Conservation (phyloP, 352 stramenopile species). For the Phytophthora ramorum region DNA sequence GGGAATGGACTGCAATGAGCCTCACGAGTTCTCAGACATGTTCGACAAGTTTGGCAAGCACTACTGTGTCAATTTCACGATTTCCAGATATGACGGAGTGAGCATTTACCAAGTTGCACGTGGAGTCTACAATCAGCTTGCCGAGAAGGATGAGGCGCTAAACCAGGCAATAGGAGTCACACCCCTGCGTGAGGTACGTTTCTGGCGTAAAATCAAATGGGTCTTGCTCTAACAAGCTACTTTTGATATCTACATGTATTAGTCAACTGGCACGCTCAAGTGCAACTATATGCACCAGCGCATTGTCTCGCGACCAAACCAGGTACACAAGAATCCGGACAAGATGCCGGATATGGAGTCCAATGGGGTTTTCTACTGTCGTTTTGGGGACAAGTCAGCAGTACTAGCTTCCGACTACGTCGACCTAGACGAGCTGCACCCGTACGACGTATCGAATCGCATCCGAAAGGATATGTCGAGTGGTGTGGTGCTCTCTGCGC, state of each 20-base stretch:
- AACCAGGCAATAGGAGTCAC: constrained; percentile 58
- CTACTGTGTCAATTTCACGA: constrained; percentile 74
- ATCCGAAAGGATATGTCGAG: constrained; percentile 76
- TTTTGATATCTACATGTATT: neutral
- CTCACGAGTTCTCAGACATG: constrained; percentile 72
- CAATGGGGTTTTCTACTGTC: constrained; percentile 68
- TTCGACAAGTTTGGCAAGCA: constrained; percentile 83
- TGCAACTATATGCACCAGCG: constrained; percentile 81
- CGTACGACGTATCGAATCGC: constrained; percentile 57
- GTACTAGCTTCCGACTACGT: constrained; percentile 76
- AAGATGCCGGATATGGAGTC: constrained; percentile 72
- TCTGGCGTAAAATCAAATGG: neutral
- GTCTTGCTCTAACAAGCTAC: neutral
- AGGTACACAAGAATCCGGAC: constrained; percentile 35
- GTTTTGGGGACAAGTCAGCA: constrained; percentile 57
- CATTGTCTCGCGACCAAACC: constrained; percentile 67
- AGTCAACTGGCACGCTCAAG: constrained; percentile 73
- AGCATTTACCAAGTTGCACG: constrained; percentile 60
- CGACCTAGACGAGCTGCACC: constrained; percentile 72
- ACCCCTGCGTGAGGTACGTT: constrained; percentile 50
- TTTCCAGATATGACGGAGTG: constrained; percentile 74
- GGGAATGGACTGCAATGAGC: constrained; percentile 52
- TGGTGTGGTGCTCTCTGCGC: constrained; percentile 62
- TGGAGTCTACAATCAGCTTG: constrained; percentile 74
- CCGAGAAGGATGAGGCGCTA: constrained; percentile 59